Conservation (phyloP, 2,329 filamentous ascomycete species). For the Magnaporthiopsis rhizophila region DNA sequence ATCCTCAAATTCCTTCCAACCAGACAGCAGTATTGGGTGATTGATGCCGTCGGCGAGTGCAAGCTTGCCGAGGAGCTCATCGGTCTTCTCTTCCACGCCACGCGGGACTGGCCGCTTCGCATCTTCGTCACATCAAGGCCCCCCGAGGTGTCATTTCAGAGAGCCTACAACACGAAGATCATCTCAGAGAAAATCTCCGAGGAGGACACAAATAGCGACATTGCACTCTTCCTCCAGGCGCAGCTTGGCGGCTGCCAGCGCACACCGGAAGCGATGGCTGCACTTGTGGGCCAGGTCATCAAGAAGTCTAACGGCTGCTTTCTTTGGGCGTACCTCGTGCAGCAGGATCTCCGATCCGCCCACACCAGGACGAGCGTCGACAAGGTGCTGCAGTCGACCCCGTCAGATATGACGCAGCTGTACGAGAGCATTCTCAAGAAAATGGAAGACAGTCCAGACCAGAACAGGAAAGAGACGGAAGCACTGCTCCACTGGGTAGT, state of each 20-base stretch:
- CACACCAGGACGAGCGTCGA: conserved; percentile 17
- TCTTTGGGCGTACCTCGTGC: conserved; percentile 21
- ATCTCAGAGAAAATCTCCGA: conserved; percentile 15
- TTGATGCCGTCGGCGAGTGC: conserved; percentile 26
- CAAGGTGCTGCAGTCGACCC: conserved; percentile 18
- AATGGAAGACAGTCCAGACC: conserved; percentile 13
- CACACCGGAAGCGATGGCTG: conserved; percentile 11
- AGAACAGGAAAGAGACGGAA: conserved; percentile 19
- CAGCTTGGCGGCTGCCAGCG: conserved; percentile 10
- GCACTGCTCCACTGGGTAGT: conserved; percentile 20
- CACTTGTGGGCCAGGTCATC: conserved; percentile 15
- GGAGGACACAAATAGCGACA: conserved; percentile 18
- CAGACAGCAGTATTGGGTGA: conserved; percentile 22
- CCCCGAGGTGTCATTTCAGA: conserved; percentile 11
- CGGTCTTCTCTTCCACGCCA: conserved; percentile 14
- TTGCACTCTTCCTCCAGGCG: conserved; percentile 16
- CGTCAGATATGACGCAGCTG: conserved; percentile 20
- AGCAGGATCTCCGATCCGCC: conserved; percentile 18
- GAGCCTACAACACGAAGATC: conserved; percentile 11
- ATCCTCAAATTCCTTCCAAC: conserved; percentile 16
- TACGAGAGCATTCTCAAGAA: conserved; percentile 20
- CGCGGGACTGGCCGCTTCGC: conserved; percentile 19
- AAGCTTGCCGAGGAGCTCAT: conserved; percentile 15
- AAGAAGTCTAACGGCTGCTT: conserved; percentile 21
- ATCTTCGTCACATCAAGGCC: conserved; percentile 21